Percentiles rank a stretch among this genome's conserved stretches.
These are phyloP conservation scores for Blastocystis sp. DNA, from an alignment of 352 stramenopile species.

Conservation along the genomic window DNA sequence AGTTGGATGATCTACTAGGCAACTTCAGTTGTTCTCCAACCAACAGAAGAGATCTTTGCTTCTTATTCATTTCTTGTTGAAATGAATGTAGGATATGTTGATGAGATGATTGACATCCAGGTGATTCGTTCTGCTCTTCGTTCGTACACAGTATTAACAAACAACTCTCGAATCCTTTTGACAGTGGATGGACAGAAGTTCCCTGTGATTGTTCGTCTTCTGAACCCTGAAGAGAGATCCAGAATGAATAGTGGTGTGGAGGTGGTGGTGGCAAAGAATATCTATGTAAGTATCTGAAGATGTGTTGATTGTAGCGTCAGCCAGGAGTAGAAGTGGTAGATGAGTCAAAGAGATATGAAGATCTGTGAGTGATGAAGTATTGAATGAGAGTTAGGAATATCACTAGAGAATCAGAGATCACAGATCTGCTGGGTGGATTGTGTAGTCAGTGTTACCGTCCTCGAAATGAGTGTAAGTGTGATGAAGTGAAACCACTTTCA, in stretches of 20 bases:
- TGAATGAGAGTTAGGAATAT: background rate
- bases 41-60: slow-evolving; percentile 25
- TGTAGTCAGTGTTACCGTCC: background rate
- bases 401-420: background rate
- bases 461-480: background rate
- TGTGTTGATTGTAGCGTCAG: background rate
- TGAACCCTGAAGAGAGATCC: background rate
- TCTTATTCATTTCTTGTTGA: slow-evolving; percentile 35
- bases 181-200: slow-evolving; percentile 14
- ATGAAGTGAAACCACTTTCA: background rate
- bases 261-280: background rate
- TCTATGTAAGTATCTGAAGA: background rate
- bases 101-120: background rate
- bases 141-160: background rate
- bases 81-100: slow-evolving; percentile 7
- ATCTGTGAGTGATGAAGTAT: background rate
- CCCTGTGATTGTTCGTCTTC: background rate
- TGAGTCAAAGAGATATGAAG: background rate
- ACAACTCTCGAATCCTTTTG: background rate
- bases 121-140: background rate
- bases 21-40: background rate
- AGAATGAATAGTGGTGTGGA: background rate
- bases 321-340: background rate
- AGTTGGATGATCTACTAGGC: background rate
- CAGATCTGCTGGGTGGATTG: background rate